Evolutionary conservation across 352 stramenopile species (phyloP).

Genomic region (Albugo laibachii): DNA sequence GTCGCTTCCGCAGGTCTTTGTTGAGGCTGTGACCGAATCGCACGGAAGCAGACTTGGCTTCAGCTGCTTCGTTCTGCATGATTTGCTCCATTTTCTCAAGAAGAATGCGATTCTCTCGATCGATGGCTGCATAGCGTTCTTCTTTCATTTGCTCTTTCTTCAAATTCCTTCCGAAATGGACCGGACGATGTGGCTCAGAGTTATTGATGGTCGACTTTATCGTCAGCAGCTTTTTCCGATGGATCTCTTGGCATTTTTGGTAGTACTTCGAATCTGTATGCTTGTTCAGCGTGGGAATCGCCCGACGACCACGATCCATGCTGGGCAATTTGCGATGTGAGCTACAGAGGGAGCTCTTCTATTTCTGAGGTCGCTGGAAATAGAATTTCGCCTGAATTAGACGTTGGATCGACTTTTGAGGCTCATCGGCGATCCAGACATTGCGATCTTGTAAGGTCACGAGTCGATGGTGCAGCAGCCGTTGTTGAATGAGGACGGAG

Average conservation of each 20-base stretch:
- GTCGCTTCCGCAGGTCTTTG: conserved; percentile 59
- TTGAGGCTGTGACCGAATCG: conserved; percentile 64
- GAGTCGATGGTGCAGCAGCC: conserved; percentile 10
- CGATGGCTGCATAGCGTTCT: conserved; percentile 87
- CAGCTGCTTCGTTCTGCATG: conserved; percentile 72
- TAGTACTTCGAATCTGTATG: conserved; percentile 77
- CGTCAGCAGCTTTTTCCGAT: conserved; percentile 47
- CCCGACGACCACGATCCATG: conserved; percentile 74
- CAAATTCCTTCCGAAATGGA: conserved; percentile 87
- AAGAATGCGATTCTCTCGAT: conserved; percentile 92
- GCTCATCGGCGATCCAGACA: not conserved
- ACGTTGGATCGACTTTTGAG: not conserved
- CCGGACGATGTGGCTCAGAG: conserved; percentile 74
- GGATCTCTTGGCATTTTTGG: conserved; percentile 70
- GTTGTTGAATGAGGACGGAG: conserved; percentile 57
- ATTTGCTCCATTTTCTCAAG: conserved; percentile 96
- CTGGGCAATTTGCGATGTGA: not conserved
- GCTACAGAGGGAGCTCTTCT: not conserved
- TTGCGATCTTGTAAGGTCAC: not conserved
- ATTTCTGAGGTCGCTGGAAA: conserved; percentile 1
- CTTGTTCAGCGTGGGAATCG: conserved; percentile 74
- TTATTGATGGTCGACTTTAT: conserved; percentile 94
- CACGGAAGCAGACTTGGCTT: conserved; percentile 67
- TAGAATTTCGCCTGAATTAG: not conserved
- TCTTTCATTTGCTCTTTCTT: conserved; percentile 96